Conservation (phyloP, 1,139 yeast genomes). For the Arxiozyma bovina region DNA sequence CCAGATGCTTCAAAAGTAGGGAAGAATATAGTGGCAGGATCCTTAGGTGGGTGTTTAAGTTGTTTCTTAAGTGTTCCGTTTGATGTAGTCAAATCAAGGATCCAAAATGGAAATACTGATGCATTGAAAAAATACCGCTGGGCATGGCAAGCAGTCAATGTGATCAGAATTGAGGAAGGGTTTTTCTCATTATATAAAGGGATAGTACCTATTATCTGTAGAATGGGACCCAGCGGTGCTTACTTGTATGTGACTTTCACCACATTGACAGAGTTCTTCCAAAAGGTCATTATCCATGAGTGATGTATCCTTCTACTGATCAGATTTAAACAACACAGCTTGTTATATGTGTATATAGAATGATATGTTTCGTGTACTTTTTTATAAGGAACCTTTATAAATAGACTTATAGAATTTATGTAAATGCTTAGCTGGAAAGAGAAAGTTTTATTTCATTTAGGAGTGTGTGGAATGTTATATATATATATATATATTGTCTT, state of each 20-base stretch:
- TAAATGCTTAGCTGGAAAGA: too few species aligned
- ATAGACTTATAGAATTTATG: too few species aligned
- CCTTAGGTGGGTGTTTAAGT: slow-evolving; percentile 95
- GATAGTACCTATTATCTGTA: slow-evolving; percentile 90
- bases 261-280: slow-evolving; percentile 86
- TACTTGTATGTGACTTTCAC: slow-evolving; percentile 91
- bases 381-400: too few species aligned
- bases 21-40: slow-evolving; percentile 84
- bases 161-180: slow-evolving; percentile 85
- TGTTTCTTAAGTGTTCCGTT: slow-evolving; percentile 90
- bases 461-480: too few species aligned
- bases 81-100: slow-evolving; percentile 95
- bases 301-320: too few species aligned
- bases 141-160: slow-evolving; percentile 73
- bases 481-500: too few species aligned
- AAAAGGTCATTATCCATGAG: too few species aligned
- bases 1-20: slow-evolving; percentile 61
- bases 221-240: slow-evolving; percentile 99
- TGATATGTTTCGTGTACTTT: too few species aligned
- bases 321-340: too few species aligned
- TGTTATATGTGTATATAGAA: too few species aligned
- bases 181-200: slow-evolving; percentile 84
- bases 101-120: slow-evolving; percentile 44
- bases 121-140: slow-evolving; percentile 68
- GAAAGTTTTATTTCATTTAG: too few species aligned